Conservation (phyloP, 2,329 filamentous ascomycete genomes). For the Aspergillus niger region DNA sequence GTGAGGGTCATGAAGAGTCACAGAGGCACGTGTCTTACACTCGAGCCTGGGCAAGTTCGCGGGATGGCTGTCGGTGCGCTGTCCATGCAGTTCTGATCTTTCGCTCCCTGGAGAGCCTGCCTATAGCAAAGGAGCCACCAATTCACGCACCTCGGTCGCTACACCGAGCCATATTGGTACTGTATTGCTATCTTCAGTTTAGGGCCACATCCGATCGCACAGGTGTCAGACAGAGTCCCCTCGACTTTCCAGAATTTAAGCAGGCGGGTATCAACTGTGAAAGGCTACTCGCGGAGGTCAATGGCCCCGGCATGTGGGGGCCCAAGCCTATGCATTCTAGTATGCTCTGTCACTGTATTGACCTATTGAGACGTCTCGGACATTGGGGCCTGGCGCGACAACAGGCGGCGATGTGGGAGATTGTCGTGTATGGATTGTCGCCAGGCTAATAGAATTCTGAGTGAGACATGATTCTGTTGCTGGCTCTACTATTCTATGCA, state of each 20-base stretch:
- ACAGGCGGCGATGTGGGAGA: neutral
- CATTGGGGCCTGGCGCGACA: neutral
- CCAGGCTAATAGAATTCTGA: neutral
- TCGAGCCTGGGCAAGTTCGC: constrained; percentile 26
- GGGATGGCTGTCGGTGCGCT: constrained; percentile 23
- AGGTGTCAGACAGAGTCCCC: neutral
- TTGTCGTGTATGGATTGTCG: neutral
- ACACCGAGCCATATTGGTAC: constrained; percentile 24
- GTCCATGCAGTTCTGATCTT: constrained; percentile 26
- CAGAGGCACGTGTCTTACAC: constrained; percentile 16
- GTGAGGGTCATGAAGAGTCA: constrained; percentile 25
- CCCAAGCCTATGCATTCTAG: neutral
- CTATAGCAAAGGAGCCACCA: constrained; percentile 24
- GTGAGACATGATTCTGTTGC: neutral
- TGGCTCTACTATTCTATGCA: no score
- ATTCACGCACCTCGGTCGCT: constrained; percentile 30
- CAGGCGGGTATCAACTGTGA: neutral
- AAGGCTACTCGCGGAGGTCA: neutral
- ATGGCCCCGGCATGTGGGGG: neutral
- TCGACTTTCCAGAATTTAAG: neutral
- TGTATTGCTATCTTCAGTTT: constrained; percentile 23
- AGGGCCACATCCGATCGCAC: neutral
- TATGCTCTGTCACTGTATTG: neutral
- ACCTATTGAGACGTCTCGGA: neutral
- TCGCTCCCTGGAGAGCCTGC: constrained; percentile 24